A percentile compares a stretch with the other conserved stretches of the same genome.
phyloP scores from a whole-genome alignment of 306 rosid genomes.

The Gillenia trifoliata region DNA sequence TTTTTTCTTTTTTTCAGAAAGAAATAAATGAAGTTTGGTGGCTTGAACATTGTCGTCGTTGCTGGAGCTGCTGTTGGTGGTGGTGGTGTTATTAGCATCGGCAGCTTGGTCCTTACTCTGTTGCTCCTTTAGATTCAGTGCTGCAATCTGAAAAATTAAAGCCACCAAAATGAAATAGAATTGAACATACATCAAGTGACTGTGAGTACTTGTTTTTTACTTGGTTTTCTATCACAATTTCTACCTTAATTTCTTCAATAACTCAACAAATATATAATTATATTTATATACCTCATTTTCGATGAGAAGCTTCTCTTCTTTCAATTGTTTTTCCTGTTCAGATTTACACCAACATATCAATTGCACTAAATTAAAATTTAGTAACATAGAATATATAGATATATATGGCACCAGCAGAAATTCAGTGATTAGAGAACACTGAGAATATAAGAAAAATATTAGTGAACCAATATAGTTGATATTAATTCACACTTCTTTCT shows the following conservation, averaged over 20 bases:
- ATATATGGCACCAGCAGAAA: too few species aligned
- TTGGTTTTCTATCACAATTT: not conserved
- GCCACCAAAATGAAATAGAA: too few species aligned
- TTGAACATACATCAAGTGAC: not conserved
- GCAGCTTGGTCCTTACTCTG: not conserved
- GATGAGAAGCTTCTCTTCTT: not conserved
- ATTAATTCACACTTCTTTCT: not conserved
- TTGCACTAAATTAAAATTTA: too few species aligned
- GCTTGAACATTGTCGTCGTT: not conserved
- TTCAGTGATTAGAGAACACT: too few species aligned
- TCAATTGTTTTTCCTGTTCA: constrained; percentile 17
- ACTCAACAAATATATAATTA: not conserved
- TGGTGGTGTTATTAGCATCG: not conserved
- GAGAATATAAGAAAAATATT: too few species aligned
- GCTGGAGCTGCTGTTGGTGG: not conserved
- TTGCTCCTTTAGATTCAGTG: not conserved
- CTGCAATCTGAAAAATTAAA: not conserved
- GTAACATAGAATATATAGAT: not conserved
- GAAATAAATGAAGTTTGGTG: too few species aligned
- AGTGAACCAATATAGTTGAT: not conserved
- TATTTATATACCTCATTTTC: constrained; percentile 1
- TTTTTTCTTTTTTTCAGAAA: too few species aligned
- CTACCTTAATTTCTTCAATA: not conserved
- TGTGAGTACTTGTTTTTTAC: too few species aligned
- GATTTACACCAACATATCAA: not conserved